Base-by-base conservation (phyloP, 2,329 filamentous ascomycete genomes). In the Ramichloridium luteum region DNA sequence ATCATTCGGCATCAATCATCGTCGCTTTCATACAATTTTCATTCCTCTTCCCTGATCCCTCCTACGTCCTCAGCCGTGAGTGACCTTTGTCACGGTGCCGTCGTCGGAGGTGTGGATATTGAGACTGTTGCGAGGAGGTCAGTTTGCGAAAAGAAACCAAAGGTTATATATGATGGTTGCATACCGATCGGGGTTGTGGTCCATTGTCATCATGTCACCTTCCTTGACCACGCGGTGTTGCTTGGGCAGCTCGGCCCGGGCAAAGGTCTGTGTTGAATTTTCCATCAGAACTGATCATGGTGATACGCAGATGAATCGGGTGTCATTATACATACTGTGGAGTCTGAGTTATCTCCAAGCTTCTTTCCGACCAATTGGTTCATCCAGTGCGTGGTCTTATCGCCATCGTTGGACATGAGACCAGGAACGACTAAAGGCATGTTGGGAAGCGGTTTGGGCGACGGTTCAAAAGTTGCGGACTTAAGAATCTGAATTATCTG, bases 391-490 rank as follows among this genome's bases (percentile, higher is more conserved):
- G 55, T 44, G 33, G 49, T 53, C 46, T 57, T 50, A 39, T 54
- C 49, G 38, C 44, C 49, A 35, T 54, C 55, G 28, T 52, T 57
- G 47, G 53, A 56, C 48, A 55, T 55, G 23, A 65, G 43, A 32
- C 61, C 62, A 26, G 64, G 64, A 10, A 67, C 58, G 37, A 68
- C 62, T 51, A 68, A 63, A 54, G 64, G 64, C 64, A 68, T 68
- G 17, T 30, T 46, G 34, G 15, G 4, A 9, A n/a, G n/a, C n/a
- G n/a, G n/a, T n/a, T n/a, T n/a, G n/a, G n/a, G n/a, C n/a, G n/a
- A n/a, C n/a, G n/a, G n/a, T n/a, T n/a, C n/a, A n/a, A n/a, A n/a
- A n/a, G n/a, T n/a, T n/a, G n/a, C n/a, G n/a, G n/a, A n/a, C n/a
- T n/a, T n/a, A n/a, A n/a, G n/a, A n/a, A n/a, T n/a, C n/a, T n/a